phyloP scores from a whole-genome alignment of 23 red algal genomes.

The Chondrus crispus region DNA sequence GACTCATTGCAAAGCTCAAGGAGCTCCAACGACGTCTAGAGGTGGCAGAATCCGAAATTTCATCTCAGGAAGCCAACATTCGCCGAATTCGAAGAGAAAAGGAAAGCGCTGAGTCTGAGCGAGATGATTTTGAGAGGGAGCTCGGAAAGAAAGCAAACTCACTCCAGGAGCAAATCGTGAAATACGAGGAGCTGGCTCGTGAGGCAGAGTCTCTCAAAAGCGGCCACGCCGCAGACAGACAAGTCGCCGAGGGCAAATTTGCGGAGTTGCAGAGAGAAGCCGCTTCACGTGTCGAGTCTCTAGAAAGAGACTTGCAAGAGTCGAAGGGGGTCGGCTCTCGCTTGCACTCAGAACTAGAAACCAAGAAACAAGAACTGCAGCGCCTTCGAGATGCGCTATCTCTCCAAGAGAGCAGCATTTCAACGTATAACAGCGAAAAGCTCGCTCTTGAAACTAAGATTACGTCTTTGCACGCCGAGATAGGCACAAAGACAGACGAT shows the following conservation, averaged over 20 bases:
- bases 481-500: background rate
- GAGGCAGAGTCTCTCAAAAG: background rate
- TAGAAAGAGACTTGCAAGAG: constrained; percentile 4
- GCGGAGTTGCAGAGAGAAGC: background rate
- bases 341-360: background rate
- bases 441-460: constrained; percentile 27
- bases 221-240: background rate
- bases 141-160: background rate
- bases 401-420: constrained; percentile 41
- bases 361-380: background rate
- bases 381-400: constrained; percentile 30
- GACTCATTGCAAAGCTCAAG: constrained; percentile 15
- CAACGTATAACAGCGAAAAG: constrained; percentile 18
- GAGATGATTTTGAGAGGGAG: background rate
- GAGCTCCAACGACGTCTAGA: constrained; percentile 16
- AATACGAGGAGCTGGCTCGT: background rate
- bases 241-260: background rate
- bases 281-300: background rate
- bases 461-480: background rate
- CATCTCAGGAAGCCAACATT: background rate
- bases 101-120: constrained; percentile 5
- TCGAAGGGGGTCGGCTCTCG: background rate
- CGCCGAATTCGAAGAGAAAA: constrained; percentile 23
- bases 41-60: constrained; percentile 8
- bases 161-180: constrained; percentile 8